Evolutionary conservation across 805 yeast species (phyloP).

Genomic region (Kazachstania viticola): DNA sequence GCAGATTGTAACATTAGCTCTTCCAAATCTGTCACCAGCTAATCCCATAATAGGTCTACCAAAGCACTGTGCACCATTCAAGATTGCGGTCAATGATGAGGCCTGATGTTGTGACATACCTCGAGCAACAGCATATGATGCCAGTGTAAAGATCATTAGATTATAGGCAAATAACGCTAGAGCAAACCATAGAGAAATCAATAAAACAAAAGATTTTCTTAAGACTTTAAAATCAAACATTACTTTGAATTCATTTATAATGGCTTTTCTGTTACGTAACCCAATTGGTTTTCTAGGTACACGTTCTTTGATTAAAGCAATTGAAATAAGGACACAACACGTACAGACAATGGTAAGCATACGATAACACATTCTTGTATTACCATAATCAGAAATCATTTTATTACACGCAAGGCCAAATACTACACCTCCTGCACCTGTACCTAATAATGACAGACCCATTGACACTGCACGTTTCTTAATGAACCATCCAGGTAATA

Average conservation of each 20-base stretch:
- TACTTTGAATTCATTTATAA: conserved; percentile 9
- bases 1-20: conserved; percentile 34
- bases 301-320: conserved; percentile 36
- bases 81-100: conserved; percentile 33
- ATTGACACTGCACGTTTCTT: conserved; percentile 46
- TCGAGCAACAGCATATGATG: conserved; percentile 34
- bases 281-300: conserved; percentile 24
- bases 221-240: conserved; percentile 10
- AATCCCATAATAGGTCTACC: conserved; percentile 41
- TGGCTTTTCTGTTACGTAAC: conserved; percentile 14
- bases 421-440: conserved; percentile 42
- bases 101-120: conserved; percentile 37
- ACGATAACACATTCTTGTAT: conserved; percentile 37
- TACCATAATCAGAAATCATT: conserved; percentile 31
- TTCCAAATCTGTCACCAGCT: conserved; percentile 34
- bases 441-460: conserved; percentile 39
- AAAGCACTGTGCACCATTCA: conserved; percentile 35
- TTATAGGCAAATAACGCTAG: conserved; percentile 31
- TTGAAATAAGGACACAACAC: conserved; percentile 29
- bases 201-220: conserved; percentile 19
- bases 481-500: conserved; percentile 62
- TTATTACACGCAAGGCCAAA: conserved; percentile 33
- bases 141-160: conserved; percentile 34
- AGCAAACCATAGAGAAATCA: conserved; percentile 29
- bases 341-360: conserved; percentile 32